Percentiles rank a stretch among this genome's conserved stretches.
Evolutionary conservation across 208 protist species (phyloP).

Genomic region (Porcisia deanei): DNA sequence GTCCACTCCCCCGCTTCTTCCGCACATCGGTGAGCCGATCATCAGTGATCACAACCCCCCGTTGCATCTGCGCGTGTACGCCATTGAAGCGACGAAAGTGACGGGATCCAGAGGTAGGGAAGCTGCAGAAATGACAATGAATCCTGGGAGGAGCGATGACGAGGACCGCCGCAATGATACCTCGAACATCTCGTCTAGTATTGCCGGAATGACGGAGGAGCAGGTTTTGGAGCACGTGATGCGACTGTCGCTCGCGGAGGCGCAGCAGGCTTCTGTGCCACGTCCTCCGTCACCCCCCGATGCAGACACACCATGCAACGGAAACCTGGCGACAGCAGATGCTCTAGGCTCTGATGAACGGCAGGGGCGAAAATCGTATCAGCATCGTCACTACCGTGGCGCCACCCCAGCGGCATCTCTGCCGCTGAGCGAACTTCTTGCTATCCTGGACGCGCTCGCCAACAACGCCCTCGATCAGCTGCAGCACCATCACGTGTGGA

Average conservation of each 20-base stretch:
- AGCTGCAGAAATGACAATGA: background rate
- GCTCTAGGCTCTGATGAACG: background rate
- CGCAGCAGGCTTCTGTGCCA: slow-evolving; percentile 1
- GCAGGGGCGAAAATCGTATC: background rate
- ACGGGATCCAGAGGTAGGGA: background rate
- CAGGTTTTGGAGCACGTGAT: slow-evolving; percentile 41
- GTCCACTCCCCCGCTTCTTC: slow-evolving; percentile 29
- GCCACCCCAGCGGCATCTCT: slow-evolving; percentile 13
- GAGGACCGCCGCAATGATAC: background rate
- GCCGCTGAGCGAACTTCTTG: slow-evolving; percentile 58
- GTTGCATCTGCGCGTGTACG: slow-evolving; percentile 24
- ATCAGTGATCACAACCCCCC: slow-evolving; percentile 28
- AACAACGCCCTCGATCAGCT: slow-evolving; percentile 48
- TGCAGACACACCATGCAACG: background rate
- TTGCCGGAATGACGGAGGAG: slow-evolving; percentile 37
- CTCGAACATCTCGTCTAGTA: background rate
- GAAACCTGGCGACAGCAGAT: background rate
- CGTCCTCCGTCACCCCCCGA: background rate
- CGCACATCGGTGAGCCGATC: slow-evolving; percentile 31
- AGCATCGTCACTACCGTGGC: slow-evolving; percentile 20
- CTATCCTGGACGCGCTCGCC: slow-evolving; percentile 65
- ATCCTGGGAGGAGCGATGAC: background rate
- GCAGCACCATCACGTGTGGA: slow-evolving; percentile 32
- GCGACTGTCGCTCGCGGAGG: slow-evolving; percentile 31
- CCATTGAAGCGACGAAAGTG: slow-evolving; percentile 5